Percentiles rank a stretch among this genome's conserved stretches.
Evolutionary conservation across 495 filamentous ascomycete species (phyloP).

Genomic region (Aspergillus campestris): DNA sequence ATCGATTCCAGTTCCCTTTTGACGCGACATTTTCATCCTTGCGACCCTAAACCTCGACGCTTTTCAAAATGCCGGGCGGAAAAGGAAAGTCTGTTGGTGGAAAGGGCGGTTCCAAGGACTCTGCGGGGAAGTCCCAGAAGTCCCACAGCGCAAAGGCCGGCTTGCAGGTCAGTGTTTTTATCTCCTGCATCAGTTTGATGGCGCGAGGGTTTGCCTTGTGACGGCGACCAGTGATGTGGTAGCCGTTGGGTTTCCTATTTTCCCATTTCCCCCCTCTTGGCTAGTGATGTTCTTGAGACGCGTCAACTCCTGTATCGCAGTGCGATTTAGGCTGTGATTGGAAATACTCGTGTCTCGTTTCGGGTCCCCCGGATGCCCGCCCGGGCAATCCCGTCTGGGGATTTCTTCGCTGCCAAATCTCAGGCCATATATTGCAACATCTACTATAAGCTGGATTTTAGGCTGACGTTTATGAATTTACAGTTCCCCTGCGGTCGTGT

Average conservation of each 20-base stretch:
- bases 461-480: conserved; percentile 9
- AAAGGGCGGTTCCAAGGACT: conserved; percentile 76
- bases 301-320: neutral
- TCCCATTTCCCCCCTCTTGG: neutral
- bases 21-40: conserved; percentile 18
- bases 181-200: conserved; percentile 3
- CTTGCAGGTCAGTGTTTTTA: conserved; percentile 73
- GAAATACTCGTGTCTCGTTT: neutral
- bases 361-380: too few species aligned
- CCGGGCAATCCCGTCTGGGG: too few species aligned
- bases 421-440: neutral
- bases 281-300: neutral
- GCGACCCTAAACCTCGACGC: conserved; percentile 20
- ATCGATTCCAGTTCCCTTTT: conserved; percentile 13
- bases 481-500: conserved; percentile 99
- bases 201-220: too few species aligned
- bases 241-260: conserved; percentile 4
- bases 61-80: conserved; percentile 65
- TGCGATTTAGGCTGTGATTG: neutral
- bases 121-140: conserved; percentile 81
- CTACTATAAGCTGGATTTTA: neutral
- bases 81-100: conserved; percentile 93
- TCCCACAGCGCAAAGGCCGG: conserved; percentile 97
- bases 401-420: neutral
- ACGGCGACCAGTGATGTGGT: neutral